Evolutionary conservation across 2,329 filamentous ascomycete species (phyloP), one percentile per base, ranked within the genome.

Genomic region (Lecanicillium sp.): DNA sequence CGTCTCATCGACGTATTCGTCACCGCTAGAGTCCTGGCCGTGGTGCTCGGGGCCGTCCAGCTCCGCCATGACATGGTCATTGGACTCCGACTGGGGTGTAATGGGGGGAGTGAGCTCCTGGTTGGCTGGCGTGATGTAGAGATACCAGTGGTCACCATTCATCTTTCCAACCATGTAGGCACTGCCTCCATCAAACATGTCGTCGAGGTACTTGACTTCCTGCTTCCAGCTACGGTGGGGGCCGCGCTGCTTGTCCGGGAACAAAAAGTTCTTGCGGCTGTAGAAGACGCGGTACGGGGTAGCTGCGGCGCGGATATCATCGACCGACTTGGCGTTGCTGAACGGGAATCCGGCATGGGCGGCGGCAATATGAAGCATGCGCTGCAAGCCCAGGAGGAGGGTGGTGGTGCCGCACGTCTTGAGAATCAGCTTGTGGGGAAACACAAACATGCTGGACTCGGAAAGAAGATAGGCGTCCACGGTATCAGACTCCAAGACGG

Each of bases 91-190:
- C 33, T 75, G 68, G 5, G 90, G 89, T 10, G 85, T 94, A 20
- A 80, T 72, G 41, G 90, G 89, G 5, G 89, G 88, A 1, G 89
- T 94, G 48, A 94, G 70, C 39, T 77, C 69, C 34, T 77, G 81
- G 58, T 84, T 81, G 14, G 92, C 90, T 37, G 87, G 87, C 11
- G 92, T 97, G 54, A 97, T 81, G 67, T 98, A 98, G 40, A 98
- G 71, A 60, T 97, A 97, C 92, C 92, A 98, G 55, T 98, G 92
- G 61, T 98, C 92, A 42, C 92, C 90, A 52, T 98, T 98, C 90
- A 97, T 97, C 68, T 96, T 97, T 56, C 92, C 92, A 49, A 98
- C 94, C 89, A 97, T 95, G 64, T 98, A 98, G 36, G 92, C 92
- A 61, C 90, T 97, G 40, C 92, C 92, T 41, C 86, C 83, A 45